These are phyloP conservation scores for Exophiala calicioides DNA, from an alignment of 2,329 filamentous ascomycete genomes.

Conservation along the genomic window DNA sequence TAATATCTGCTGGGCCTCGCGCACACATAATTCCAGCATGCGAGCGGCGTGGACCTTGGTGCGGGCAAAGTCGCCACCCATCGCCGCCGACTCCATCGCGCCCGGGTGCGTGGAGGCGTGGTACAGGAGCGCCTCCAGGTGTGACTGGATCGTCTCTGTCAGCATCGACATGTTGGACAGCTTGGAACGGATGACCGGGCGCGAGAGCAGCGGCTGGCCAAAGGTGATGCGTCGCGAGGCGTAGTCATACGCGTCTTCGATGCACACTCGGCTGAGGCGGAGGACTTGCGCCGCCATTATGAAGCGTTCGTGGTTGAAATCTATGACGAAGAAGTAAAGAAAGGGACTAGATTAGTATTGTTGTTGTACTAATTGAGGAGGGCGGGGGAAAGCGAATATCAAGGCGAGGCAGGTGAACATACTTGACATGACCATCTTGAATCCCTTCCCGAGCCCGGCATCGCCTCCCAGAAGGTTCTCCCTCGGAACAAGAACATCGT, in stretches of 20 bases:
- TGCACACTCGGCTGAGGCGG: neutral
- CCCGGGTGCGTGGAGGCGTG: neutral
- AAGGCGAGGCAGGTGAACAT: neutral
- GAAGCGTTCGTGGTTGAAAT: slow-evolving; percentile 77
- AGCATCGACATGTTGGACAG: neutral
- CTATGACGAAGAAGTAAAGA: too few species aligned
- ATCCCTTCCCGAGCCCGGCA: slow-evolving; percentile 70
- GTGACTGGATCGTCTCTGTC: neutral
- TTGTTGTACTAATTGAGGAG: too few species aligned
- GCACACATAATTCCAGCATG: slow-evolving; percentile 64
- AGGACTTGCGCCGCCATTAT: slow-evolving; percentile 61
- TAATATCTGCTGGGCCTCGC: slow-evolving; percentile 64
- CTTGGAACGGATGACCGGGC: slow-evolving; percentile 1
- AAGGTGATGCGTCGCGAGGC: slow-evolving; percentile 46
- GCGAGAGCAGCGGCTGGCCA: neutral
- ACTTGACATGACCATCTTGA: slow-evolving; percentile 62
- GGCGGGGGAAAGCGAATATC: too few species aligned
- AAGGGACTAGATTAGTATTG: too few species aligned
- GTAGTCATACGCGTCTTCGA: slow-evolving; percentile 57
- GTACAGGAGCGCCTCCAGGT: neutral
- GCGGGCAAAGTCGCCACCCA: neutral
- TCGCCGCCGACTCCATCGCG: neutral
- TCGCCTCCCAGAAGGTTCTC: slow-evolving; percentile 65
- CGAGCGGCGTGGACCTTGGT: slow-evolving; percentile 58
- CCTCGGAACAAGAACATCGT: slow-evolving; percentile 65